Evolutionary conservation across 345 rosid species (phyloP).

Genomic region (Angophora floribunda): DNA sequence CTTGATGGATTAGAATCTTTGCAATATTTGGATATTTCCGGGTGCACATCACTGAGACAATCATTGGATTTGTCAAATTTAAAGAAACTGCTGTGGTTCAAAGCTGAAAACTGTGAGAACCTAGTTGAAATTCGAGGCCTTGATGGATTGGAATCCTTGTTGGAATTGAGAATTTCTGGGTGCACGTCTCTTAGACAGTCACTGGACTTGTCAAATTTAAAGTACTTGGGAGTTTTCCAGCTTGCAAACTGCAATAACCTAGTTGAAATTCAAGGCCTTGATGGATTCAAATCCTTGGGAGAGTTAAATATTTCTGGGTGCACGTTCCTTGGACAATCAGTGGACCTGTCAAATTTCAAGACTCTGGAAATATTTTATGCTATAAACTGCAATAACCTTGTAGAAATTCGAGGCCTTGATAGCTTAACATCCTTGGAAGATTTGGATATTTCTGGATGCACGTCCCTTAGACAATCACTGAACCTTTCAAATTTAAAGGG

Average conservation of each 20-base stretch:
- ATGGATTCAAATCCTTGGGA: rapidly evolving
- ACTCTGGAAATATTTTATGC: rapidly evolving
- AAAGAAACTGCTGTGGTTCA: not conserved
- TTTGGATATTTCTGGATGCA: no score
- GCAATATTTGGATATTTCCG: not conserved
- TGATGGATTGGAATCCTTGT: not conserved
- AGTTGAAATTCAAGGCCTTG: rapidly evolving
- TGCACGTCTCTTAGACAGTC: rapidly evolving
- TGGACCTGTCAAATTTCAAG: not conserved
- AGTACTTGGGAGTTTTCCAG: rapidly evolving
- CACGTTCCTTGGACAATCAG: rapidly evolving
- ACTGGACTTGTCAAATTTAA: rapidly evolving
- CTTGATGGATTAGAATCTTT: not conserved
- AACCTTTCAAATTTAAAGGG: no score
- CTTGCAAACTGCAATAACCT: not conserved
- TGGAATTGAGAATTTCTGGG: rapidly evolving
- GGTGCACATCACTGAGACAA: not conserved
- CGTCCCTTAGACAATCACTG: no score
- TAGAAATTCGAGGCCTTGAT: no score
- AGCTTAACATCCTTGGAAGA: no score
- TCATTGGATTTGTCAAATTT: not conserved
- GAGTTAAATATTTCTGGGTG: no score
- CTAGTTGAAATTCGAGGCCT: not conserved
- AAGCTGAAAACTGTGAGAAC: not conserved
- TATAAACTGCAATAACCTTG: not conserved